These are phyloP conservation scores for Naganishia albida DNA, from an alignment of 1,284 basidiomycete species.

Conservation along the genomic window DNA sequence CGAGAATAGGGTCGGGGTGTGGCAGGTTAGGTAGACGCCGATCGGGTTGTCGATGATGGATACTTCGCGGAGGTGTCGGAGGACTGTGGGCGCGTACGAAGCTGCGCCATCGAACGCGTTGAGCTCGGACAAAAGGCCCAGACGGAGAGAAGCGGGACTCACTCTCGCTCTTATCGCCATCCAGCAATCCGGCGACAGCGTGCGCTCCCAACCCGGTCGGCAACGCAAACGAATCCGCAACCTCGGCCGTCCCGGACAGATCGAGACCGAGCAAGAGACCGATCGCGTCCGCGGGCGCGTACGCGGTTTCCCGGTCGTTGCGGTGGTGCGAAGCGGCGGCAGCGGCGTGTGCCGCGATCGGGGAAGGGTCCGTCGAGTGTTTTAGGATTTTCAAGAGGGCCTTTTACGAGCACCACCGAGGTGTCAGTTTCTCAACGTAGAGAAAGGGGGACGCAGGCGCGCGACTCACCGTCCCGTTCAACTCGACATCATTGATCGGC, in stretches of 20 bases:
- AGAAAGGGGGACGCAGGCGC: neutral
- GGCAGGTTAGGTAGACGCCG: slow-evolving; percentile 92
- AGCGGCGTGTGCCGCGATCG: slow-evolving; percentile 40
- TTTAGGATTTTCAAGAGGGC: slow-evolving; percentile 92
- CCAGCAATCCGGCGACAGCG: slow-evolving; percentile 26
- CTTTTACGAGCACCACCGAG: slow-evolving; percentile 58
- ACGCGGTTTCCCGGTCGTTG: slow-evolving; percentile 59
- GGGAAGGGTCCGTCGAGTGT: slow-evolving; percentile 56
- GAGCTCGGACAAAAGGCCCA: too few species aligned
- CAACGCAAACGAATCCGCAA: slow-evolving; percentile 89
- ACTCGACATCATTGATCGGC: slow-evolving; percentile 70
- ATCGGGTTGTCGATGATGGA: slow-evolving; percentile 92
- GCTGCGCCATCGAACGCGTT: slow-evolving; percentile 2
- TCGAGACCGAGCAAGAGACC: slow-evolving; percentile 89
- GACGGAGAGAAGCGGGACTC: too few species aligned
- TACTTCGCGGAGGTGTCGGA: slow-evolving; percentile 62
- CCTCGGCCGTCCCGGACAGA: slow-evolving; percentile 83
- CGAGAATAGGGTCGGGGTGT: slow-evolving; percentile 46
- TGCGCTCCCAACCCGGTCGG: slow-evolving; percentile 50
- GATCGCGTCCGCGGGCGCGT: slow-evolving; percentile 65
- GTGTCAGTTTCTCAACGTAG: slow-evolving; percentile 4
- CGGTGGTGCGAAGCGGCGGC: slow-evolving; percentile 56
- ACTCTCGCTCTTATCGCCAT: slow-evolving; percentile 28
- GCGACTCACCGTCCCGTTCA: slow-evolving; percentile 75
- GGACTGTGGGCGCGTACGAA: slow-evolving; percentile 37